Base-by-base conservation (phyloP, 1,139 yeast species). In the Chernovozyma sophiae-reginae region DNA sequence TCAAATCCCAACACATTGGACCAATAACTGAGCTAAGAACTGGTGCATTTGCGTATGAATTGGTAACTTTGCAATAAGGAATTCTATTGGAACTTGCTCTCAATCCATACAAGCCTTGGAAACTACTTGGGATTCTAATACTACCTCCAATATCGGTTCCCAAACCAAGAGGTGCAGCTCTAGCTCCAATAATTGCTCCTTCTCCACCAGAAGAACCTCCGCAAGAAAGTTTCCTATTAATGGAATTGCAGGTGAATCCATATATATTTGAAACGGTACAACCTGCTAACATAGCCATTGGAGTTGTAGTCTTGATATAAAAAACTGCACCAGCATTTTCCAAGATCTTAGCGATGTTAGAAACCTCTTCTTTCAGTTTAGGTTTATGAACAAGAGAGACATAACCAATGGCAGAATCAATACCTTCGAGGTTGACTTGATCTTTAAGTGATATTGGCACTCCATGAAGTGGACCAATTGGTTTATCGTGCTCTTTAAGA, bases 151-250 rank as follows among this genome's bases (percentile, higher is more conserved):
- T 43, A 33, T 52, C 57, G 25, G 53, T 47, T 1, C 57, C 56
- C 32, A 52, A 34, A 1, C 83, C 84, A 25, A 77, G 45, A 8
- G 66, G 53, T 0, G 79, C 62, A 4, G 73, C 81, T 31, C 64
- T 63, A 16, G 72, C 53, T 1, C 72, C 79, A 20, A 77, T 52
- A n/a, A 78, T 51, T 0, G 82, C 72, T 12, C 77, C 82, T 51
- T 77, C 85, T 32, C 86, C 86, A 7, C 83, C 82, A 12, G 79
- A 70, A 4, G 79, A 72, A 1, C 85, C 85, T 27, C 84, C 84
- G 15, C 70, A 51, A 2, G 76, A 58, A 26, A 77, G 57, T 1
- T 47, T 47, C 17, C 62, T 58, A 47, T 78, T 75, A 38, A 58
- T 51, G 3, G 80, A 66, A 47, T 76, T 78, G 25, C 45, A 37